Base-by-base conservation (phyloP, 371 early-diverging fungal species). In the Fennellomyces sp. region DNA sequence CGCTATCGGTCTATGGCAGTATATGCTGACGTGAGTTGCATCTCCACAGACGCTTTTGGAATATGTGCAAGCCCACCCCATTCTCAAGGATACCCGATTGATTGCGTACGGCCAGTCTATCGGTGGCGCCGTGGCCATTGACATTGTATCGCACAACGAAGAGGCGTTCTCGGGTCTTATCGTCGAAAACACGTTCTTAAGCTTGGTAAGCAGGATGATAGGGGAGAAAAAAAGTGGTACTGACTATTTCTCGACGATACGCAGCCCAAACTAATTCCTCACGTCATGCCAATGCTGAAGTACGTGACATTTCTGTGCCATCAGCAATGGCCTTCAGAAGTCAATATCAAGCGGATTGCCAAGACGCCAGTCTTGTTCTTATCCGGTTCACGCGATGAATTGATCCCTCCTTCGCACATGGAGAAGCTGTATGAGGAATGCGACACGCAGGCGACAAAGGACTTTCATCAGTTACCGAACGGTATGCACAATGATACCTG, bases 71-170 rank as follows among this genome's bases (percentile, higher is more conserved):
- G 67, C 76, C 6, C 92, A 96, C 66, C 84, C 87, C 19, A 65
- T 90, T 17, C 70, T 94, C 2, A 84, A 81, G 48, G 69, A 91
- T 57, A 88, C 92, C 2, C 87, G 88, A 56, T 69, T 98, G 25
- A 76, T 97, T 29, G 86, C 94, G 2, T 97, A 90, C 72, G 98
- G 98, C 0, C 98, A 98, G 72, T 94, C 94, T 13, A 91, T 98
- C 58, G 98, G 98, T 39, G 98, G 98, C n/a, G 98, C 98, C 5
- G 97, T 96, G 8, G 94, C 97, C 5, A 93, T 97, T 66, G 87
- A 96, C 68, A 71, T 92, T 51, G 91, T 88, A 10, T 82, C 90
- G 8, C 81, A 89, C 39, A 91, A 94, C 63, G 86, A 90, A 62
- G 84, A 85, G 54, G 72, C 82, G 33, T 84, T 98, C 54, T 78